Conservation (phyloP, 495 filamentous ascomycete species). For the Hypoxylon subgilvum region DNA sequence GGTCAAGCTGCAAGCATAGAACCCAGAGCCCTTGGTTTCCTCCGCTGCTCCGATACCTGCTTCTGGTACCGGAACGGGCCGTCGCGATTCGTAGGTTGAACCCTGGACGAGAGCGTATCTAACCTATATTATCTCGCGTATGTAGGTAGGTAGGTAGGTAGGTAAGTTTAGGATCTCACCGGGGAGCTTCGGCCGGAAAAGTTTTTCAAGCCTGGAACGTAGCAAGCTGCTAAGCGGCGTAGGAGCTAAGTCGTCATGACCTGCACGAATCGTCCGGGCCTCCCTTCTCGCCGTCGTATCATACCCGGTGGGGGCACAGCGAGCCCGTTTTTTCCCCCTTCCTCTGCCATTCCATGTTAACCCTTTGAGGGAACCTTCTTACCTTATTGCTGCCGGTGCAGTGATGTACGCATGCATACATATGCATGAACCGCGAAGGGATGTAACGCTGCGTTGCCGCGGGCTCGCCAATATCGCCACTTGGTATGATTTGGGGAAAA, state of each 20-base stretch:
- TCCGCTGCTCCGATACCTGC: too few species aligned
- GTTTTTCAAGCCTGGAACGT: not conserved
- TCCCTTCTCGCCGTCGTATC: slow-evolving; percentile 12
- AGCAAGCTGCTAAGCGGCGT: slow-evolving; percentile 1
- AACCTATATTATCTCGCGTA: not conserved
- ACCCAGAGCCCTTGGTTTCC: not conserved
- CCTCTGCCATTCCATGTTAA: too few species aligned
- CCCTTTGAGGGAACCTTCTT: slow-evolving; percentile 15
- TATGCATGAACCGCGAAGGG: slow-evolving; percentile 35
- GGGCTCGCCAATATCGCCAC: slow-evolving; percentile 25
- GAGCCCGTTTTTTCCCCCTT: slow-evolving; percentile 21
- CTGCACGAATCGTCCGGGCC: slow-evolving; percentile 6
- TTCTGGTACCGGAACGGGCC: not conserved
- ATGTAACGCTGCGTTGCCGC: slow-evolving; percentile 35
- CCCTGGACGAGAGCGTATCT: not conserved
- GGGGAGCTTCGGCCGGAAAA: slow-evolving; percentile 14
- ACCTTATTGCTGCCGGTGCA: slow-evolving; percentile 13
- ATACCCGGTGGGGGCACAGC: slow-evolving; percentile 34
- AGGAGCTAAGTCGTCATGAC: slow-evolving; percentile 18
- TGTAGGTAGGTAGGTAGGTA: too few species aligned
- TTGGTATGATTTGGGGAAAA: slow-evolving; percentile 14
- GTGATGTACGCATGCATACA: slow-evolving; percentile 33
- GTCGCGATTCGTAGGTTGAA: not conserved
- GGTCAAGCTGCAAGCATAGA: not conserved
- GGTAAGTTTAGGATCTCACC: not conserved